phyloP scores from a whole-genome alignment of 1,139 yeast genomes.

The Yamadazyma trypodendri region DNA sequence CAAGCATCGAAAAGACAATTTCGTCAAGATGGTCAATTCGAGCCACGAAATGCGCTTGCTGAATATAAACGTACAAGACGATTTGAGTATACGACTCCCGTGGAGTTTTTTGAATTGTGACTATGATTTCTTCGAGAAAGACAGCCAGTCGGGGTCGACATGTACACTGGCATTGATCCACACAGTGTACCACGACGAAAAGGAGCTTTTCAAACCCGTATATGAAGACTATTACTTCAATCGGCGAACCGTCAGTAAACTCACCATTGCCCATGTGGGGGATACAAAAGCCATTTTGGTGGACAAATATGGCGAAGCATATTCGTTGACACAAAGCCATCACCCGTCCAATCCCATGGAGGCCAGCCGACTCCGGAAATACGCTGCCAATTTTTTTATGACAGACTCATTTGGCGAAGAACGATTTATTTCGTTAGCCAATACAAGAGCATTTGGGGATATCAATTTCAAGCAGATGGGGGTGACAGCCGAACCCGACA shows the following conservation, averaged over 20 bases:
- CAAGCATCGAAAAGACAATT: constrained; percentile 44
- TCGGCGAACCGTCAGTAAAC: constrained; percentile 62
- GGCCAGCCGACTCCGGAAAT: constrained; percentile 65
- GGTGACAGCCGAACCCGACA: constrained; percentile 89
- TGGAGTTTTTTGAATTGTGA: constrained; percentile 65
- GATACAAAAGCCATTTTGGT: constrained; percentile 88
- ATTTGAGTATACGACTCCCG: constrained; percentile 59
- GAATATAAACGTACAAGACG: constrained; percentile 36
- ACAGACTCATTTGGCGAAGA: constrained; percentile 95
- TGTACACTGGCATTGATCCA: constrained; percentile 77
- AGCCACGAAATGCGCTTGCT: constrained; percentile 21
- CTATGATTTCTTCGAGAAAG: constrained; percentile 38
- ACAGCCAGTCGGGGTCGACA: constrained; percentile 68
- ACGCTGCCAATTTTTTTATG: constrained; percentile 71
- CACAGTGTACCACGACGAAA: constrained; percentile 40
- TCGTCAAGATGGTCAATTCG: constrained; percentile 42
- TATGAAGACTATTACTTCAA: constrained; percentile 64
- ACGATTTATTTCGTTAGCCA: constrained; percentile 79
- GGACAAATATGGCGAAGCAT: constrained; percentile 75
- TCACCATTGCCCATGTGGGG: constrained; percentile 90
- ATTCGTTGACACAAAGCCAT: constrained; percentile 73
- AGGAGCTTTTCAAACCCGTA: constrained; percentile 22
- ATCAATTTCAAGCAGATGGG: constrained; percentile 76
- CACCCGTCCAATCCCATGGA: constrained; percentile 87
- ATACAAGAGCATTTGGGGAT: constrained; percentile 94